Evolutionary conservation across 179 eudicot genomes (phyloP), one percentile per base, ranked within the genome.

Genomic region (Beta lomatogona): DNA sequence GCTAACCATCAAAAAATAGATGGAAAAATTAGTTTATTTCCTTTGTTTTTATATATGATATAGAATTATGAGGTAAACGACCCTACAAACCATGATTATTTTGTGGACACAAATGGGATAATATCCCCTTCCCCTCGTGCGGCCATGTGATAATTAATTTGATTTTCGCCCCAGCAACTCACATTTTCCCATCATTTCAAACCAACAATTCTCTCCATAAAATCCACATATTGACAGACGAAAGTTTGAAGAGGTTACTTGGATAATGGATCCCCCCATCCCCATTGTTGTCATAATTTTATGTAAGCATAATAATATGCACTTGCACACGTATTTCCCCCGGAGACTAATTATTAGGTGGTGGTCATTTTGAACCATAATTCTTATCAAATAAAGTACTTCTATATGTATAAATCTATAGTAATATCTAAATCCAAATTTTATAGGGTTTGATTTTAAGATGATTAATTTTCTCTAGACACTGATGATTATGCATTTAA

Each of bases 101-200:
- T 72, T 60, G 73, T 83, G 73, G 69, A 68, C 63, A 28, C 63
- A 15, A 58, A 36, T 36, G 48, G 81, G 77, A 67, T 63, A n/a
- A 19, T 36, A 73, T 28, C 83, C 36, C n/a, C 53, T 11, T 21
- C 60, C 76, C 71, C 86, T 85, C 90, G 86, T 88, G 89, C 89
- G 52, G 80, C 81, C 89, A 86, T 88, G 90, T 84, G 90, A 79
- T 59, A 31, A 59, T 76, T 57, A 83, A 76, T 78, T 25, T 31
- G 15, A 28, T 6, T 4, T 31, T 22, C 67, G 41, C 2, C 13
- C 61, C 82, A 14, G 9, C 58, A 77, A 73, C 75, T 57, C 78
- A 75, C 58, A 55, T 14, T 67, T 79, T 77, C 77, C 77, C 77
- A 81, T 85, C 82, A 83, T 83, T 60, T 21, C 41, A 53, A 76